These are phyloP conservation scores for Malassezia sympodialis DNA, from an alignment of 1,284 basidiomycete genomes.

Conservation along the genomic window DNA sequence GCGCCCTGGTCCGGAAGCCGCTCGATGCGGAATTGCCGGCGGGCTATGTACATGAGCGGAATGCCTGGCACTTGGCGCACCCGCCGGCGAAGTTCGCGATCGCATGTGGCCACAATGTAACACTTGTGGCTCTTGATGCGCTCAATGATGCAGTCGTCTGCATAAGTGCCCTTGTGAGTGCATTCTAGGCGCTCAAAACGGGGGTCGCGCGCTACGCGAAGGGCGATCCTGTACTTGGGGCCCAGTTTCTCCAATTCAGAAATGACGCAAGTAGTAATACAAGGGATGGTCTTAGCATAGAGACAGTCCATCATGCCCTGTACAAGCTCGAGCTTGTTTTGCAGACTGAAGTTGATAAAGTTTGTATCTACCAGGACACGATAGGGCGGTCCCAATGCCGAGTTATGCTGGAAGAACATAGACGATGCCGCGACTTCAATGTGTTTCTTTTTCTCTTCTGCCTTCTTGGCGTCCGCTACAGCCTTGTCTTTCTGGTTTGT, in stretches of 20 bases:
- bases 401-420: constrained; percentile 90
- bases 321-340: constrained; percentile 93
- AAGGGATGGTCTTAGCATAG: constrained; percentile 98
- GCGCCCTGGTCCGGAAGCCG: constrained; percentile 44
- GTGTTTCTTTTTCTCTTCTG: constrained; percentile 27
- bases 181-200: constrained; percentile 88
- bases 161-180: constrained; percentile 87
- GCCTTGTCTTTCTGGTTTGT: constrained; percentile 52
- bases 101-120: constrained; percentile 96
- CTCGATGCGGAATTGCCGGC: constrained; percentile 40
- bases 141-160: constrained; percentile 95
- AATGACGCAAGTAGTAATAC: constrained; percentile 95
- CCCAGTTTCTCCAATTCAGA: constrained; percentile 96
- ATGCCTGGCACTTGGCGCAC: constrained; percentile 62
- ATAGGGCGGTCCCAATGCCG: constrained; percentile 89
- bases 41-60: constrained; percentile 45
- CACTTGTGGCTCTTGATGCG: constrained; percentile 88
- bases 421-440: constrained; percentile 57
- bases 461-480: constrained; percentile 26
- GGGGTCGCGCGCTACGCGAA: constrained; percentile 92
- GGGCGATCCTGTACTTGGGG: constrained; percentile 83
- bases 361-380: constrained; percentile 97
- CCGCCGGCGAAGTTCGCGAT: constrained; percentile 80
- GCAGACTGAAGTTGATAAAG: constrained; percentile 96
- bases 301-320: constrained; percentile 99